Evolutionary conservation across 164 flowering plant genomes (phyloP), one percentile per base, ranked within the genome.

Genomic region (Chloranthus sessilifolius): DNA sequence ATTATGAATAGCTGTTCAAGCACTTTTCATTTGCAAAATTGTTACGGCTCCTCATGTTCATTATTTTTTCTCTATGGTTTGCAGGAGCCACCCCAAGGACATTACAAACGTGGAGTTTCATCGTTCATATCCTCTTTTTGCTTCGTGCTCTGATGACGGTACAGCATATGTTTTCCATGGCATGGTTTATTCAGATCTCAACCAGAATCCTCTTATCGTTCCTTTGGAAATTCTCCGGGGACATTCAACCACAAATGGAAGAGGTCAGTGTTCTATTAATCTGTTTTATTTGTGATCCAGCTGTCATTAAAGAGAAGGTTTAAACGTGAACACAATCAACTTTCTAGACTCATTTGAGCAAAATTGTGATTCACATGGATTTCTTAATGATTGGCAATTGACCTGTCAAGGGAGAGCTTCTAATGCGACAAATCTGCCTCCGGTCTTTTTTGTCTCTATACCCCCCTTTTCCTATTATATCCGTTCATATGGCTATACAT

Each of bases 161-260:
- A 80, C 83, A 3, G 96, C 97, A 21, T 81, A 84, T 66, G 87
- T 94, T 31, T 87, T 85, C 43, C 97, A 94, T 70, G 99, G 99
- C 54, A 94, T 68, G 94, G 96, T 94, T 55, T 94, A 84, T 70
- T 73, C 86, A 2, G 97, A 89, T 75, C 81, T 86, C 14, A 89
- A 87, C 58, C 82, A 89, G 66, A 81, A 89, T 56, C 99, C 99
- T 52, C 78, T 87, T 7, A 79, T 94, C 56, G 88, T 89, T 38
- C 97, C 99, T 1, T 57, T 94, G 52, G 78, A 85, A 67, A 83
- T 83, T 60, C 92, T 94, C 9, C 72, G 80, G 47, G 99, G 99
- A 37, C 97, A 94, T 67, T 15, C 65, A 38, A 74, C 58, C 55
- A 53, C 81, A 27, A 72, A 86, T 60, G 91, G 84, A 60, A 80